Percentiles rank a stretch among this genome's conserved stretches.
Conservation (phyloP, 306 rosid genomes). For the Quercus rubra region DNA sequence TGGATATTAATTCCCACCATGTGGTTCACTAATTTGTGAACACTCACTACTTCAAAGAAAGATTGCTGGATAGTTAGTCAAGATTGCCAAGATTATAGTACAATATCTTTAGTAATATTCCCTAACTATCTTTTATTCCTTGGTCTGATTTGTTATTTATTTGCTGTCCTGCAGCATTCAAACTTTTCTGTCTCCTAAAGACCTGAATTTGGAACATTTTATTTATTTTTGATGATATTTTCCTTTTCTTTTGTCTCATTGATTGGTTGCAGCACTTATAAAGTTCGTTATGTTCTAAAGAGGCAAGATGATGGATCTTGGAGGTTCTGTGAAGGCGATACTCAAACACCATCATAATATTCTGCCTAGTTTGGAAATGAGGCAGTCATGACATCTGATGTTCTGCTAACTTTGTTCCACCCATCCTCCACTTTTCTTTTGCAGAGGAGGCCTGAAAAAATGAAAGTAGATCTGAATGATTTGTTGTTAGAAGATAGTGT, state of each 20-base stretch:
- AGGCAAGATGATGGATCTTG: constrained; percentile 88
- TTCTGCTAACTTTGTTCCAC: constrained; percentile 39
- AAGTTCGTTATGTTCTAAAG: constrained; percentile 69
- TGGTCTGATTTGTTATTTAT: neutral
- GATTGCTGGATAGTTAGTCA: neutral
- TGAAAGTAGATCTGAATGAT: neutral
- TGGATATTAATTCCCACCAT: too few relatives aligned
- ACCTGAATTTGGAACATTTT: neutral
- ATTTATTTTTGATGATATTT: neutral
- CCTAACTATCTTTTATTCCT: neutral
- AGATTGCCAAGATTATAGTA: neutral
- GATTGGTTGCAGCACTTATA: constrained; percentile 69
- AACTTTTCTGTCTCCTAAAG: neutral
- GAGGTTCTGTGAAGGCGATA: constrained; percentile 82
- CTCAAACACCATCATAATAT: constrained; percentile 46
- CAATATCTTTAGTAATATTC: neutral
- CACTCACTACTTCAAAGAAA: neutral
- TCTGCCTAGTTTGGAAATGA: constrained; percentile 16
- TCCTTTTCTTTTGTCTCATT: neutral
- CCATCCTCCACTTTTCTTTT: constrained; percentile 7
- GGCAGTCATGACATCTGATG: constrained; percentile 29
- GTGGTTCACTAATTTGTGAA: too few relatives aligned
- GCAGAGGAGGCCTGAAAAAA: constrained; percentile 12
- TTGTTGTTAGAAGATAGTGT: neutral
- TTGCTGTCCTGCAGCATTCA: neutral